Evolutionary conservation across 176 grass and related monocot genomes (phyloP).

Genomic region (maize (Zea mays)): Zm-B73-REFERENCE-NAM-5.0 NC_050097.1:139692001-139692500

Average conservation of each 20-base stretch:
- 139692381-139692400: slow-evolving; percentile 91
- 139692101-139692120: neutral
- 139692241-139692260: neutral
- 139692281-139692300: neutral
- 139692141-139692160: neutral
- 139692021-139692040: neutral
- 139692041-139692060: neutral
- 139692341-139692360: neutral
- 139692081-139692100: neutral
- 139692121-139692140: neutral
- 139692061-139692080: neutral
- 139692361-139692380: slow-evolving; percentile 9
- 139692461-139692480: slow-evolving; percentile 77
- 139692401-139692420: slow-evolving; percentile 94
- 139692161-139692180: neutral
- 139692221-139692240: neutral
- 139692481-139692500: slow-evolving; percentile 87
- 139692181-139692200: neutral
- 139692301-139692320: neutral
- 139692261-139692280: neutral
- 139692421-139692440: slow-evolving; percentile 94
- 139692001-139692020: neutral
- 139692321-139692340: too few species aligned
- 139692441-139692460: slow-evolving; percentile 79
- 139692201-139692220: slow-evolving; percentile 12